phyloP scores from a whole-genome alignment of 2,329 filamentous ascomycete species.

The Cercospora janseana region DNA sequence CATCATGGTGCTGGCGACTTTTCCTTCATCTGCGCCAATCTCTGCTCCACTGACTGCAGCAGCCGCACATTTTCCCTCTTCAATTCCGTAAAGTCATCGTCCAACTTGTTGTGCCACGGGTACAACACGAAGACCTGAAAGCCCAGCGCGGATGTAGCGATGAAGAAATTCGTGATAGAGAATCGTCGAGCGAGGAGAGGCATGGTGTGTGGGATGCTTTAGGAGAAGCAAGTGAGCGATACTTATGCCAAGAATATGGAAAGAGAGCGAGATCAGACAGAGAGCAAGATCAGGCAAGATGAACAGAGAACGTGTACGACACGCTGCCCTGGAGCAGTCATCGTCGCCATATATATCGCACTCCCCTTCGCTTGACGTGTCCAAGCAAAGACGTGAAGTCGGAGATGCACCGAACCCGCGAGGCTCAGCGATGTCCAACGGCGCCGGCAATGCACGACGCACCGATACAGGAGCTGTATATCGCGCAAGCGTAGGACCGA shows the following conservation, averaged over 20 bases:
- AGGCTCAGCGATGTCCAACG: background rate
- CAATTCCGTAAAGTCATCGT: constrained; percentile 28
- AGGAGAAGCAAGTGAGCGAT: background rate
- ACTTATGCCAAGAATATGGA: background rate
- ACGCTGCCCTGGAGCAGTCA: too few relatives aligned
- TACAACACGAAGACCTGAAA: constrained; percentile 32
- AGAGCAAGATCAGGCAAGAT: background rate
- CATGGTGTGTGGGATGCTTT: too few relatives aligned
- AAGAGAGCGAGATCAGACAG: background rate
- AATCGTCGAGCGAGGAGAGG: constrained; percentile 27
- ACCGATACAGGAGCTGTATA: background rate
- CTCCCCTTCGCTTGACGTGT: background rate
- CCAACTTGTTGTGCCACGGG: constrained; percentile 32
- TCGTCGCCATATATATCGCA: background rate
- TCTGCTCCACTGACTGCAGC: constrained; percentile 16
- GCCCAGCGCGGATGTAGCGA: constrained; percentile 27
- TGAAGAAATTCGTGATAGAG: constrained; percentile 29
- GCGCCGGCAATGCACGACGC: background rate
- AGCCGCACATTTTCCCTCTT: constrained; percentile 24
- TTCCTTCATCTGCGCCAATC: constrained; percentile 7
- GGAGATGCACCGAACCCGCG: constrained; percentile 10
- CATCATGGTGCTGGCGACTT: background rate
- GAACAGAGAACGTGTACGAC: background rate
- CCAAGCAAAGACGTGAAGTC: constrained; percentile 1
- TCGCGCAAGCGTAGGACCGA: background rate